Percentiles rank a stretch among this genome's conserved stretches.
Conservation (phyloP, 306 rosid species). For the Cucurbita argyrosperma region DNA sequence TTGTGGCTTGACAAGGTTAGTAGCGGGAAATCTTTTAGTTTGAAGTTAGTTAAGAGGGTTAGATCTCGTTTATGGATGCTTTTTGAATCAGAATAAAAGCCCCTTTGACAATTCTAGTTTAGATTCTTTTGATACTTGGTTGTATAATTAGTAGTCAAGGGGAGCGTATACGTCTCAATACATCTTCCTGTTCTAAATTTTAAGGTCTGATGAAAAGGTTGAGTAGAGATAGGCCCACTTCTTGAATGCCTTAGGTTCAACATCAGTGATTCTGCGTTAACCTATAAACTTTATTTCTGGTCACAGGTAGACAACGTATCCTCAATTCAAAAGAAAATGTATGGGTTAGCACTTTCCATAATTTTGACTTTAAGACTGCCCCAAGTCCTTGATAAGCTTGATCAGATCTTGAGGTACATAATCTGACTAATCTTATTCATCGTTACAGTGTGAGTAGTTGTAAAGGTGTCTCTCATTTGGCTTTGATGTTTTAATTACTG, state of each 20-base stretch:
- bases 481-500: slow-evolving; percentile 1
- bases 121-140: neutral
- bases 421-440: slow-evolving; percentile 6
- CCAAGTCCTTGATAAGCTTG: slow-evolving; percentile 84
- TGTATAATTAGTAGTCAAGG: neutral
- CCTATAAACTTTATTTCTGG: neutral
- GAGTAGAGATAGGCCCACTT: neutral
- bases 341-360: slow-evolving; percentile 84
- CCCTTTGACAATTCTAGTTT: neutral
- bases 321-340: slow-evolving; percentile 68
- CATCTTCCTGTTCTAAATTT: neutral
- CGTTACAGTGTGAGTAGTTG: slow-evolving; percentile 5
- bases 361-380: slow-evolving; percentile 77
- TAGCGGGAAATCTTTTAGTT: neutral
- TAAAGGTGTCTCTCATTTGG: slow-evolving; percentile 7
- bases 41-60: neutral
- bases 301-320: slow-evolving; percentile 80
- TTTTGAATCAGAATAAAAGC: neutral
- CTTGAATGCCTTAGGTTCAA: slow-evolving; percentile 3
- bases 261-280: slow-evolving; percentile 1
- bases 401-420: slow-evolving; percentile 77
- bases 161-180: neutral
- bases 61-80: neutral
- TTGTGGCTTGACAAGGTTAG: slow-evolving; percentile 95
- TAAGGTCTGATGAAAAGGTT: neutral